These are phyloP conservation scores for Candida ponderosae DNA, from an alignment of 805 yeast species.

Conservation along the genomic window DNA sequence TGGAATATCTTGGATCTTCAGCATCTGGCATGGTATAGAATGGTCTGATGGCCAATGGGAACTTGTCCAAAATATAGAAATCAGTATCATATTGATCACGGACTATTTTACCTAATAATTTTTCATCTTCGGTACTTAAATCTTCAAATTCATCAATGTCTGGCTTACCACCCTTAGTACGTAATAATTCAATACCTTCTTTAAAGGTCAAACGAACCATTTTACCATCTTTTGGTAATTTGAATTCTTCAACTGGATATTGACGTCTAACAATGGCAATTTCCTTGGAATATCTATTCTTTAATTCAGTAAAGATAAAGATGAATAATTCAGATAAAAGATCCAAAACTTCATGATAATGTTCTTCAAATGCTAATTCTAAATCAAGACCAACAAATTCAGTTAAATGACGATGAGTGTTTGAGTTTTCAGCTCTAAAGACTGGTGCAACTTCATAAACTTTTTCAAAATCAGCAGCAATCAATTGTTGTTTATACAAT, in stretches of 20 bases:
- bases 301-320: conserved; percentile 81
- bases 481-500: conserved; percentile 94
- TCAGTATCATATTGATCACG: conserved; percentile 95
- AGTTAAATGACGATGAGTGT: conserved; percentile 99
- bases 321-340: conserved; percentile 65
- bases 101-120: conserved; percentile 82
- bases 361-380: conserved; percentile 98
- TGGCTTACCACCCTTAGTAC: conserved; percentile 79
- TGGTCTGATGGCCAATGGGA: conserved; percentile 95
- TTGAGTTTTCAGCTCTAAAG: conserved; percentile 98
- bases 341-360: conserved; percentile 85
- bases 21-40: conserved; percentile 99
- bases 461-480: conserved; percentile 95
- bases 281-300: conserved; percentile 70
- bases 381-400: conserved; percentile 96
- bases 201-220: conserved; percentile 86
- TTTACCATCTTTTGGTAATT: conserved; percentile 87
- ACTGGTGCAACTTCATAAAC: conserved; percentile 97
- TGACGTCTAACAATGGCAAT: conserved; percentile 87
- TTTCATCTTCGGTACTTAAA: conserved; percentile 90
- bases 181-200: conserved; percentile 83
- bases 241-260: conserved; percentile 96
- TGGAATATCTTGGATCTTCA: conserved; percentile 84
- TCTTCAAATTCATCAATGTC: conserved; percentile 78
- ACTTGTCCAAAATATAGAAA: conserved; percentile 95